Percentiles rank a stretch among this genome's conserved stretches.
Evolutionary conservation across 1,139 yeast species (phyloP).

Genomic region (Suhomyces bokatorum): DNA sequence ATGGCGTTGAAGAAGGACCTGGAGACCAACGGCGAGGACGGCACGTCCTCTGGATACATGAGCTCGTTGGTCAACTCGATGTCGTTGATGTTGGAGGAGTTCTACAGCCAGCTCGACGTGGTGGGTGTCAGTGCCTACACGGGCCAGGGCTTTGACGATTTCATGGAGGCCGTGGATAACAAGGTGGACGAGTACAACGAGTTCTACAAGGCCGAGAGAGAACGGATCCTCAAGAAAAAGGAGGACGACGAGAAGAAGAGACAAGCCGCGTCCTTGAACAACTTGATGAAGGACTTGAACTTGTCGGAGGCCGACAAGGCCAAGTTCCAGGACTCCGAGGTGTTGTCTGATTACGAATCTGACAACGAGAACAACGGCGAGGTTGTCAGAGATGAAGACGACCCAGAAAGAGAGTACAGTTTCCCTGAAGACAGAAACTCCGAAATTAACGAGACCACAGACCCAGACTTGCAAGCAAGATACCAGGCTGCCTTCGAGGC

Average conservation of each 20-base stretch:
- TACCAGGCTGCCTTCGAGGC: constrained; percentile 72
- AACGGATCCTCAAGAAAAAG: constrained; percentile 72
- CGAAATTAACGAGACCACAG: constrained; percentile 51
- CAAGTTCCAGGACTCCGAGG: constrained; percentile 54
- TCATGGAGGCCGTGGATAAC: constrained; percentile 74
- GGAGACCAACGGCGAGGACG: constrained; percentile 66
- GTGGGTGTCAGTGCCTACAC: constrained; percentile 90
- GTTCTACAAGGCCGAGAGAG: constrained; percentile 84
- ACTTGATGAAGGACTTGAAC: constrained; percentile 83
- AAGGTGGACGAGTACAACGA: constrained; percentile 87
- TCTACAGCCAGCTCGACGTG: constrained; percentile 88
- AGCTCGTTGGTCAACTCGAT: constrained; percentile 88
- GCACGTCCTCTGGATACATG: constrained; percentile 89
- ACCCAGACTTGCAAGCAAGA: constrained; percentile 62
- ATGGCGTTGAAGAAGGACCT: constrained; percentile 63
- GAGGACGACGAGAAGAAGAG: constrained; percentile 72
- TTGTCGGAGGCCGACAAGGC: constrained; percentile 39
- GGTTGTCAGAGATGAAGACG: constrained; percentile 65
- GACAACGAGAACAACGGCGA: constrained; percentile 67
- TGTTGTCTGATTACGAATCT: constrained; percentile 64
- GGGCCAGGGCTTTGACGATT: constrained; percentile 93
- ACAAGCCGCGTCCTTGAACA: constrained; percentile 68
- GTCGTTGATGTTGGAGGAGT: constrained; percentile 95
- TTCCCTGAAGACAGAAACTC: constrained; percentile 71
- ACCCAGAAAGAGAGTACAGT: constrained; percentile 67